Percentiles rank a stretch among this genome's conserved stretches.
Conservation (phyloP, 2,329 filamentous ascomycete genomes). For the Rasamsonia emersonii region DNA sequence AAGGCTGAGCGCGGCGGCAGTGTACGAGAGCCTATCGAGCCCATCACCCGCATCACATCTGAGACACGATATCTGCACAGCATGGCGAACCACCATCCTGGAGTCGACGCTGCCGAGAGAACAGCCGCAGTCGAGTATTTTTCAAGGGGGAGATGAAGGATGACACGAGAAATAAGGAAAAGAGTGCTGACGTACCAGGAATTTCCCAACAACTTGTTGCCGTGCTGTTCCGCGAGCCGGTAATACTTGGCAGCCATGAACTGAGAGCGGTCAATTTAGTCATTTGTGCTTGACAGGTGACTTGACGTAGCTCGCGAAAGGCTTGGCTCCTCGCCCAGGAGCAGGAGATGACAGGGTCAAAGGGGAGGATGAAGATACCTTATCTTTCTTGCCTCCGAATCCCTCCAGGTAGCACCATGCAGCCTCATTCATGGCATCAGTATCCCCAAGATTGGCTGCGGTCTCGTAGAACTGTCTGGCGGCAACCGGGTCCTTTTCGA, state of each 20-base stretch:
- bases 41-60: slow-evolving; percentile 3
- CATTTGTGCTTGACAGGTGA: not conserved
- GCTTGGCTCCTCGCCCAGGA: not conserved
- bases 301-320: not conserved
- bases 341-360: slow-evolving; percentile 3
- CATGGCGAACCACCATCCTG: slow-evolving; percentile 11
- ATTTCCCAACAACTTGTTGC: slow-evolving; percentile 85
- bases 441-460: slow-evolving; percentile 90
- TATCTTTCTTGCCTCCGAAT: slow-evolving; percentile 97
- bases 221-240: slow-evolving; percentile 78
- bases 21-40: slow-evolving; percentile 16
- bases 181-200: slow-evolving; percentile 79
- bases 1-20: too few species aligned
- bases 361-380: slow-evolving; percentile 50
- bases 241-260: slow-evolving; percentile 73
- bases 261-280: slow-evolving; percentile 13
- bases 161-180: slow-evolving; percentile 11
- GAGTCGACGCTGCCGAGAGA: slow-evolving; percentile 7
- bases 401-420: slow-evolving; percentile 95
- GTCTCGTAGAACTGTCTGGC: slow-evolving; percentile 93
- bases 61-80: slow-evolving; percentile 10
- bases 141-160: not conserved
- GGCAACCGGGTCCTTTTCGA: slow-evolving; percentile 74
- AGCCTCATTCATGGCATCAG: slow-evolving; percentile 94
- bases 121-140: slow-evolving; percentile 1